Percentiles rank a stretch among this genome's conserved stretches.
These are phyloP conservation scores for Alternaria panax DNA, from an alignment of 2,329 filamentous ascomycete species.

Conservation along the genomic window DNA sequence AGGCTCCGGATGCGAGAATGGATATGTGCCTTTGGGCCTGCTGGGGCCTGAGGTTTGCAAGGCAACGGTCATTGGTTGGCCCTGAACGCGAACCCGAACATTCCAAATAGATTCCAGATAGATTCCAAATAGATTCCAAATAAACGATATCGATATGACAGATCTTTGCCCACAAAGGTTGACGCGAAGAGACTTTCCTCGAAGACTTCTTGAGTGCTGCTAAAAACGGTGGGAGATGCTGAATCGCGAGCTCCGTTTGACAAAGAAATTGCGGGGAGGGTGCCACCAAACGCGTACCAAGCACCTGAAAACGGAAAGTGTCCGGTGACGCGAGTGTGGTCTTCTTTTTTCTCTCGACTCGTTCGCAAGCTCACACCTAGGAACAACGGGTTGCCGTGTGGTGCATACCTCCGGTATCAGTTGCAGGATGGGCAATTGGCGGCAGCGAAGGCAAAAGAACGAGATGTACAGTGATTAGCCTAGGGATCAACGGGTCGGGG, in stretches of 20 bases:
- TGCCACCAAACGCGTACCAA: background rate
- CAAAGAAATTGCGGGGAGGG: constrained; percentile 2
- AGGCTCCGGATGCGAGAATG: background rate
- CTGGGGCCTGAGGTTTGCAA: too few species aligned
- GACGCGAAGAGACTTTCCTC: background rate
- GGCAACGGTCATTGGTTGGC: too few species aligned
- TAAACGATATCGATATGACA: background rate
- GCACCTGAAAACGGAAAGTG: background rate
- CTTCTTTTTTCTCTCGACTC: background rate
- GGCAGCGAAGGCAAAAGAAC: background rate
- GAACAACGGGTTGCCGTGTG: background rate
- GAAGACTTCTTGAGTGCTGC: background rate
- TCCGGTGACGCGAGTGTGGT: background rate
- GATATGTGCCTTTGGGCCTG: too few species aligned
- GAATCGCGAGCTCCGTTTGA: background rate
- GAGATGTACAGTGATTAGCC: background rate
- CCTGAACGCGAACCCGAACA: too few species aligned
- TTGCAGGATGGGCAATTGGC: background rate
- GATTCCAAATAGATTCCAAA: background rate
- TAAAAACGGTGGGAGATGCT: constrained; percentile 1
- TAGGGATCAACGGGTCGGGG: background rate
- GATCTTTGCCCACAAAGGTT: background rate
- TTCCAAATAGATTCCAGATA: too few species aligned
- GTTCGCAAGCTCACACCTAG: background rate
- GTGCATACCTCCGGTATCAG: background rate